Evolutionary conservation across 2,329 filamentous ascomycete species (phyloP).

Genomic region (Aureobasidium sp.): DNA sequence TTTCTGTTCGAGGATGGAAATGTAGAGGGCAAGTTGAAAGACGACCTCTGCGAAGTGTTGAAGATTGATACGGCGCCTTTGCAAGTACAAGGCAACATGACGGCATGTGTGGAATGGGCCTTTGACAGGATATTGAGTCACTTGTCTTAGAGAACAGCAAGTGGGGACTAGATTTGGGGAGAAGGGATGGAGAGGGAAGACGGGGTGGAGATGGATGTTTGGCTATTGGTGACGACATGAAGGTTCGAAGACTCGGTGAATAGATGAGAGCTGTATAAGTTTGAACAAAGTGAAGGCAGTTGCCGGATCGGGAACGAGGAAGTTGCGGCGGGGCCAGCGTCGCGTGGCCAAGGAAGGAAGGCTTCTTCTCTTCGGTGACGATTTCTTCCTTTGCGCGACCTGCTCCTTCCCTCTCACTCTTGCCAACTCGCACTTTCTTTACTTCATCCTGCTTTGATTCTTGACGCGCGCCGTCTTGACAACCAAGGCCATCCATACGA

Average conservation of each 20-base stretch:
- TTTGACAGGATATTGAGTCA: conserved; percentile 20
- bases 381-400: background rate
- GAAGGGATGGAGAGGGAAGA: background rate
- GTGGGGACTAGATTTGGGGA: background rate
- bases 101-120: conserved; percentile 32
- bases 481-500: background rate
- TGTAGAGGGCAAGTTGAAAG: conserved; percentile 50
- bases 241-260: background rate
- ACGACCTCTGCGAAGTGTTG: conserved; percentile 29
- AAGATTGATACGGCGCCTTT: conserved; percentile 25
- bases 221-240: background rate
- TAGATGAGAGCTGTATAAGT: background rate
- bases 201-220: too few species aligned
- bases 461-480: background rate
- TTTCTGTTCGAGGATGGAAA: conserved; percentile 69
- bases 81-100: conserved; percentile 26
- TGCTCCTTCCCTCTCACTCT: background rate
- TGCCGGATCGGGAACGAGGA: background rate
- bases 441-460: background rate
- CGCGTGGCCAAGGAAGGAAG: background rate
- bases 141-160: background rate
- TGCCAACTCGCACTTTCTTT: background rate
- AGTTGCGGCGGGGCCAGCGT: background rate
- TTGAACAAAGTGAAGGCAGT: background rate
- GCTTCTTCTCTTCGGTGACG: conserved; percentile 2